Base-by-base conservation (phyloP, 73 alveolate genomes). In the Paramecium tetraurelia region DNA sequence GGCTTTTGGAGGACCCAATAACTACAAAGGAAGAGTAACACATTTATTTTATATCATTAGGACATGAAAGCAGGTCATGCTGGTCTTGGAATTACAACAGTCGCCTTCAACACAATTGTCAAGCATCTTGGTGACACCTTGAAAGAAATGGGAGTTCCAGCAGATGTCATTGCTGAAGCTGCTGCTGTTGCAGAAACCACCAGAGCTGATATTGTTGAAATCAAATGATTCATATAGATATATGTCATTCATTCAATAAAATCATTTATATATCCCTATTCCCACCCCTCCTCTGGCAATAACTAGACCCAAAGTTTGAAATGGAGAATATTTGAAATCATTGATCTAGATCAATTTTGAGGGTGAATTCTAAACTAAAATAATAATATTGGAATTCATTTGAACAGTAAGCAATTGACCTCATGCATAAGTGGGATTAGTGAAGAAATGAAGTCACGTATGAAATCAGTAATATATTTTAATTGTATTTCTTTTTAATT, bases 1-100 rank as follows among this genome's bases (percentile, higher is more conserved):
- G 87, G 97, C 96, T 33, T 58, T 77, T 41, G 97, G 97, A n/a
- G 97, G 97, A 43, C 89, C 96, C 58, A 46, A 89, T 35, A 94
- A 86, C 43, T 94, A 93, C 63, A 38, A 16, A 58, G 75, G 43
- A n/a, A 89, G 38, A 27, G 86, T 69, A 36, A 18, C 12, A 0
- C 10, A 14, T 38, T 70, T n/a, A 4, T 59, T 83, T 22, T 85
- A 48, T 20, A 29, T 16, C 3, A 29, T 36, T 92, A 93, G 92
- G 77, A 88, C 68, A 94, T 94, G 97, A 94, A 86, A 72, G 95
- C 80, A 3, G 96, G 94, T 21, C 97, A 94, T 76, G 70, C 48
- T 20, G 96, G 96, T 12, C 89, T 94, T 86, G 95, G 95, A 12
- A 93, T 94, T 83, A 87, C 83, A 27, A 80, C 57, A 48, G 88